Evolutionary conservation across 148 eudicot species (phyloP), one percentile per base, ranked within the genome.

Genomic region (Persicaria maculosa): DNA sequence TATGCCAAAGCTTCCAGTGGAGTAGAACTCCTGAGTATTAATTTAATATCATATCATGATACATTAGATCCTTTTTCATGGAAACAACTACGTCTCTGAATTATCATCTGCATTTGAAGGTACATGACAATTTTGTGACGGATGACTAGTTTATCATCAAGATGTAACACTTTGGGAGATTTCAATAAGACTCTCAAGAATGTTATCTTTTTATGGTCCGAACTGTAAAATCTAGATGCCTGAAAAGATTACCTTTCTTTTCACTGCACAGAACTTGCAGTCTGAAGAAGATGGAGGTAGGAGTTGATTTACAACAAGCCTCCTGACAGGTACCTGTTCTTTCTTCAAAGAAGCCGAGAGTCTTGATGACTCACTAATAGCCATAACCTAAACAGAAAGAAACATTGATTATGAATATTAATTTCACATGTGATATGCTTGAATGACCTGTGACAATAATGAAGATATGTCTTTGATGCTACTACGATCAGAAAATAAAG

Each of bases 271-370:
- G 74, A 94, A 94, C 80, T 94, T 91, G 90, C 98, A 91, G 77
- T 94, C 98, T 1, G 98, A 94, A 68, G 93, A 82, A 16, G 98
- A 94, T 44, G 97, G 96, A 6, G 98, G 98, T 81, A 94, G 90
- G 81, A 94, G 71, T 80, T 94, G 98, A 86, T 94, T 94, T 22
- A 91, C 97, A 71, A 94, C 79, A 72, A 94, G 98, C 87, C 92
- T 87, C 82, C 80, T 91, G 76, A 91, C 96, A 55, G 98, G 98
- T 71, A 94, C 97, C 75, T 71, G 72, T 88, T 94, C 98, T 87
- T 90, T 94, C 83, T 82, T 88, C 81, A 94, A 76, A 47, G 98
- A 94, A 77, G 91, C 88, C 80, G 81, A 81, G 53, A 94, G 87
- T 85, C 98, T 94, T 73, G 98, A 83, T 68, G 97, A 94, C 84